Percentiles rank a stretch among this genome's conserved stretches.
Conservation (phyloP, 2,329 filamentous ascomycete genomes). For the Iodosphaeria phyllophila region DNA sequence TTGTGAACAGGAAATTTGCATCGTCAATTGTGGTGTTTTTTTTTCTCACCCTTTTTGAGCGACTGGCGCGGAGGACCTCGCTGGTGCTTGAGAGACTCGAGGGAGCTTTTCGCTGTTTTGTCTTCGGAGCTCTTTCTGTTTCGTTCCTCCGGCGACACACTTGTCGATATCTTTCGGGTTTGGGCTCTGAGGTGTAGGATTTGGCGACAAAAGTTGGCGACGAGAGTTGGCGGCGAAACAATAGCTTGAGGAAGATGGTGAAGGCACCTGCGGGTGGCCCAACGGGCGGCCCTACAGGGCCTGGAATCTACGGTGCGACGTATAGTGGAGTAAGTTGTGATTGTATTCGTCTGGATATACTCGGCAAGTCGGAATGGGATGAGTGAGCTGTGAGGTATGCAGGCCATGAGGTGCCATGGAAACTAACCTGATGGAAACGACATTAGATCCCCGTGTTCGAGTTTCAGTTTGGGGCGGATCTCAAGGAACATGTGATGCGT, state of each 20-base stretch:
- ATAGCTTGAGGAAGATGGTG: conserved; percentile 19
- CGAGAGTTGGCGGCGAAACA: conserved; percentile 3
- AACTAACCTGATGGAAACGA: no score
- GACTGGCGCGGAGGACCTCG: no score
- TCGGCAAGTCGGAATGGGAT: no score
- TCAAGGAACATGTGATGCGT: conserved; percentile 85
- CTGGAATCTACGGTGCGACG: conserved; percentile 47
- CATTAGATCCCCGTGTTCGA: conserved; percentile 82
- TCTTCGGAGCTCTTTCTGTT: no score
- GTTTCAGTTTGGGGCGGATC: conserved; percentile 64
- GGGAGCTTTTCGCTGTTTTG: no score
- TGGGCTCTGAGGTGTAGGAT: background rate
- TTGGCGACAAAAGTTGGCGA: background rate
- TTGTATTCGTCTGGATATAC: background rate
- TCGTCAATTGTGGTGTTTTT: no score
- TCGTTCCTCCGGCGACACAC: no score
- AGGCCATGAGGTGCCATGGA: conserved; percentile 3
- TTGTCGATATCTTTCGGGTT: no score
- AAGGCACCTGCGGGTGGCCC: conserved; percentile 24
- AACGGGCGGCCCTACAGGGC: conserved; percentile 9
- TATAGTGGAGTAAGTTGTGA: conserved; percentile 44
- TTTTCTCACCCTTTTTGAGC: no score
- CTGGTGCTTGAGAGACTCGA: no score
- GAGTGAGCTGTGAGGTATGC: background rate
- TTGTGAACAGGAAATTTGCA: no score